Evolutionary conservation across 1,139 yeast genomes (phyloP).

Genomic region (Yamadazyma oceani): DNA sequence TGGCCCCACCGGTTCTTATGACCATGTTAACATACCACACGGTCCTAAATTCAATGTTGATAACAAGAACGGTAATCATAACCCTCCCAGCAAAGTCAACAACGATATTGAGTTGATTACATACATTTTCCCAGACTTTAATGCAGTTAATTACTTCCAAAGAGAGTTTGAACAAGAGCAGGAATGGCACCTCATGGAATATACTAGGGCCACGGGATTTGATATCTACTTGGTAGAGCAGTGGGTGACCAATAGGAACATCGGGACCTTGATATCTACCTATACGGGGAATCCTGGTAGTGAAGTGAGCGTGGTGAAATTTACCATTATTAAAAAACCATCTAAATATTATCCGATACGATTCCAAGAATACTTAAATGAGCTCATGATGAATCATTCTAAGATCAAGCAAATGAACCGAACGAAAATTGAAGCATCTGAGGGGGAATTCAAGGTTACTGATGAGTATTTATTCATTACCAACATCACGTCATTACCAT

Average conservation of each 20-base stretch:
- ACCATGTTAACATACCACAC: no score
- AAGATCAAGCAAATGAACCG: slow-evolving; percentile 38
- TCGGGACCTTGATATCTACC: slow-evolving; percentile 70
- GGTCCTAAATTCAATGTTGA: no score
- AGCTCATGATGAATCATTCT: slow-evolving; percentile 60
- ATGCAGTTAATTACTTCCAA: slow-evolving; percentile 50
- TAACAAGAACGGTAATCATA: no score
- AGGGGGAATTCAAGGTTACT: slow-evolving; percentile 3
- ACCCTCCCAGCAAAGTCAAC: background rate
- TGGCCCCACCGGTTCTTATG: no score
- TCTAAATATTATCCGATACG: slow-evolving; percentile 56
- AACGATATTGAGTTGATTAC: slow-evolving; percentile 27
- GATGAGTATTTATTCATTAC: slow-evolving; percentile 67
- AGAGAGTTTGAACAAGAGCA: slow-evolving; percentile 37
- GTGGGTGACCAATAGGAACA: slow-evolving; percentile 77
- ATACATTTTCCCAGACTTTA: slow-evolving; percentile 50
- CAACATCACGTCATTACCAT: slow-evolving; percentile 76
- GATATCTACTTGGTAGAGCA: slow-evolving; percentile 92
- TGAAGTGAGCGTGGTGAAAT: slow-evolving; percentile 56
- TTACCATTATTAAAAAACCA: slow-evolving; percentile 58
- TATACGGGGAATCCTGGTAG: slow-evolving; percentile 81
- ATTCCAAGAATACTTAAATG: slow-evolving; percentile 63
- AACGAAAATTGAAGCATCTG: slow-evolving; percentile 4
- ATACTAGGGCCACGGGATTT: slow-evolving; percentile 61
- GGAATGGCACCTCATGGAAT: slow-evolving; percentile 42